Percentiles rank a stretch among this genome's conserved stretches.
Evolutionary conservation across 305 asterid genomes (phyloP).

Genomic region (Fraxinus angustifolia): DNA sequence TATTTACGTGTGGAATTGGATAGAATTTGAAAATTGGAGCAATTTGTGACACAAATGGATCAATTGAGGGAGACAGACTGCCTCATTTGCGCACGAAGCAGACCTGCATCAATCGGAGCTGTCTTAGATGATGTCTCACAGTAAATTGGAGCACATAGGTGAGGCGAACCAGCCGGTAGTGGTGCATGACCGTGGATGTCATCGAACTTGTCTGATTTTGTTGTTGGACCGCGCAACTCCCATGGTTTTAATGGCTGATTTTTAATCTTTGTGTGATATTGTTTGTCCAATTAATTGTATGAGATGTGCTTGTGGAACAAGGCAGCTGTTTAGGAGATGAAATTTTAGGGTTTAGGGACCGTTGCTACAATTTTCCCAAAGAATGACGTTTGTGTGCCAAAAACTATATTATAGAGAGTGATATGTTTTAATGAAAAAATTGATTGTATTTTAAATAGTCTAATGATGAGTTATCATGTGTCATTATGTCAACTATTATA

Average conservation of each 20-base stretch:
- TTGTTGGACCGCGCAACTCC: background rate
- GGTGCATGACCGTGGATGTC: background rate
- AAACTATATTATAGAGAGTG: too few relatives aligned
- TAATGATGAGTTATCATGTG: too few relatives aligned
- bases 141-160: background rate
- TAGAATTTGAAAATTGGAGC: background rate
- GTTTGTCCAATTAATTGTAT: background rate
- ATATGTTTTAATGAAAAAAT: too few relatives aligned
- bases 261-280: too few relatives aligned
- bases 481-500: too few relatives aligned
- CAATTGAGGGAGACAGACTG: background rate
- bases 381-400: too few relatives aligned
- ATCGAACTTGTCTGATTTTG: background rate
- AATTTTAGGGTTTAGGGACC: too few relatives aligned
- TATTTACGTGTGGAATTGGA: background rate
- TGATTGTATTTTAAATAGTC: too few relatives aligned
- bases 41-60: background rate
- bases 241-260: background rate
- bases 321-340: background rate
- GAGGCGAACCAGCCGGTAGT: background rate
- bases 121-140: background rate
- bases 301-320: background rate
- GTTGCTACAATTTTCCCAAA: too few relatives aligned
- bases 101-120: background rate
- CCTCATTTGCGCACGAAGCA: background rate